Conservation (phyloP, 2,329 filamentous ascomycete genomes). For the Neurospora crassa region DNA sequence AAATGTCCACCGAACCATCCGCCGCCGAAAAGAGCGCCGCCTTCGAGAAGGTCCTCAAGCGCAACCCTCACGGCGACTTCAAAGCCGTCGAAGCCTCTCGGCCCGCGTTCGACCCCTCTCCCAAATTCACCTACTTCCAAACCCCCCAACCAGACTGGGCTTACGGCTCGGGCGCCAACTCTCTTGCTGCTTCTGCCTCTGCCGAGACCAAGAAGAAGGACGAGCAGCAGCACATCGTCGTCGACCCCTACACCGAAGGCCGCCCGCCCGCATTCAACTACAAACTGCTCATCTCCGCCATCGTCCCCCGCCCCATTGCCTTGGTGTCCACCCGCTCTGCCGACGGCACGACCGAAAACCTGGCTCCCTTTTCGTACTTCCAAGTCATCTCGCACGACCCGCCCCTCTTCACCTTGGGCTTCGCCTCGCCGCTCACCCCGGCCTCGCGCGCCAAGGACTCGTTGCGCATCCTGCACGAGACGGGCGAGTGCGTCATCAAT, state of each 20-base stretch:
- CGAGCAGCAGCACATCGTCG: constrained; percentile 50
- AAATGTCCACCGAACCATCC: constrained; percentile 10
- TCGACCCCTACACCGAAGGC: constrained; percentile 69
- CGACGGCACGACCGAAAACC: constrained; percentile 60
- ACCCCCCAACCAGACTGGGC: constrained; percentile 57
- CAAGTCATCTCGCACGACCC: constrained; percentile 79
- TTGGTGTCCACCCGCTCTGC: constrained; percentile 45
- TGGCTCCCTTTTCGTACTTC: constrained; percentile 84
- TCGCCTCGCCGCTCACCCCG: constrained; percentile 29
- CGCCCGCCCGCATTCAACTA: constrained; percentile 68
- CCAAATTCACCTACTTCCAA: constrained; percentile 48
- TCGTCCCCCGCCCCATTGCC: constrained; percentile 74
- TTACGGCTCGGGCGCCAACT: constrained; percentile 56
- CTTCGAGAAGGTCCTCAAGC: constrained; percentile 32
- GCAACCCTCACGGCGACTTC: constrained; percentile 68
- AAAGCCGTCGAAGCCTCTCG: constrained; percentile 59
- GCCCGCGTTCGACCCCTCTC: constrained; percentile 44
- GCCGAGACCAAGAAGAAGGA: not conserved
- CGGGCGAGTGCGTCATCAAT: constrained; percentile 73
- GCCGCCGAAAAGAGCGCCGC: constrained; percentile 13
- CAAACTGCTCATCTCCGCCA: constrained; percentile 77
- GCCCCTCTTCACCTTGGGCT: constrained; percentile 63
- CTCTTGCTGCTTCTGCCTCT: constrained; percentile 16
- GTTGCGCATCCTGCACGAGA: constrained; percentile 62
- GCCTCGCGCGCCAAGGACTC: constrained; percentile 62